Percentiles rank a stretch among this genome's conserved stretches.
These are phyloP conservation scores for Ogataea neopini DNA, from an alignment of 805 yeast species.

Conservation along the genomic window DNA sequence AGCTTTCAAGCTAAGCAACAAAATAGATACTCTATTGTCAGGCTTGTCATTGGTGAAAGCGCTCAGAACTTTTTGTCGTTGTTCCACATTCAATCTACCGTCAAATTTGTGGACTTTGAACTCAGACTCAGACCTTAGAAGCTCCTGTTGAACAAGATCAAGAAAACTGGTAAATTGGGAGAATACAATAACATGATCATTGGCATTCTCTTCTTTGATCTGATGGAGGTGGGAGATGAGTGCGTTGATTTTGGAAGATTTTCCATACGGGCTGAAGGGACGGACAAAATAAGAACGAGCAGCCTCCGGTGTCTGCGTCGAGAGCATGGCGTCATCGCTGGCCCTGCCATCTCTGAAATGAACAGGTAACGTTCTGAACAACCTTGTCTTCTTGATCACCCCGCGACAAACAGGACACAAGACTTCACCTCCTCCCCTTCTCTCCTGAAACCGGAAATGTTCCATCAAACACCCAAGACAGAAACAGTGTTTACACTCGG, in stretches of 20 bases:
- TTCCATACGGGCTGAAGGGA: slow-evolving; percentile 49
- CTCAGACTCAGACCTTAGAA: slow-evolving; percentile 43
- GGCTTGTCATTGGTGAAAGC: slow-evolving; percentile 43
- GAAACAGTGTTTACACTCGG: slow-evolving; percentile 80
- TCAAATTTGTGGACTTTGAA: slow-evolving; percentile 72
- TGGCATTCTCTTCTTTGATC: slow-evolving; percentile 55
- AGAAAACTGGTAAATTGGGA: slow-evolving; percentile 86
- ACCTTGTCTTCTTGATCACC: slow-evolving; percentile 47
- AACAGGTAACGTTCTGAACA: slow-evolving; percentile 42
- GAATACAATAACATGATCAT: slow-evolving; percentile 80
- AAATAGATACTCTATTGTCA: slow-evolving; percentile 40
- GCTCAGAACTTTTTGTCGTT: slow-evolving; percentile 60
- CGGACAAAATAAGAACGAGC: slow-evolving; percentile 36
- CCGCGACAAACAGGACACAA: slow-evolving; percentile 80
- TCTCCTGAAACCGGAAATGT: slow-evolving; percentile 67
- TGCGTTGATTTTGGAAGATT: slow-evolving; percentile 75
- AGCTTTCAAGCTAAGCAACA: slow-evolving; percentile 79
- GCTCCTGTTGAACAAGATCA: slow-evolving; percentile 68
- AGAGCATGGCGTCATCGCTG: slow-evolving; percentile 2
- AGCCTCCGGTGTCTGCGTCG: too few species aligned
- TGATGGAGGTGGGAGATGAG: slow-evolving; percentile 57
- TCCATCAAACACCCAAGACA: slow-evolving; percentile 73
- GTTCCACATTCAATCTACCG: slow-evolving; percentile 70
- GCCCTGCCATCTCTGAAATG: slow-evolving; percentile 22
- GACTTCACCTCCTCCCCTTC: slow-evolving; percentile 28